A percentile compares a stretch with the other conserved stretches of the same genome.
Conservation (phyloP, 2,329 filamentous ascomycete species). For the Ophiostoma angusticollis region DNA sequence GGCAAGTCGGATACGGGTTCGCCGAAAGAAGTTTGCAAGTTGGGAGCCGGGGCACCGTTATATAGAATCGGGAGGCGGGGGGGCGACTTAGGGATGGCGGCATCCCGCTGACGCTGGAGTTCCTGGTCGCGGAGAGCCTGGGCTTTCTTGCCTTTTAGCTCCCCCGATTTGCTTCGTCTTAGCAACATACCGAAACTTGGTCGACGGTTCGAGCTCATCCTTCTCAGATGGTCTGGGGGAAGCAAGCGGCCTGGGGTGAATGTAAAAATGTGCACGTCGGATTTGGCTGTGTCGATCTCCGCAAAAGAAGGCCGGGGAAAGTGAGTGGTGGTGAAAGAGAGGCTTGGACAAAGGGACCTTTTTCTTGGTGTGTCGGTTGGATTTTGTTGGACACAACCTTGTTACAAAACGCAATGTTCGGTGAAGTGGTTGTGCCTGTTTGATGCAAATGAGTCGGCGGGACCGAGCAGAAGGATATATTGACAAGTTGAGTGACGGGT, state of each 20-base stretch:
- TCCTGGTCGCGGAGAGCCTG: slow-evolving; percentile 39
- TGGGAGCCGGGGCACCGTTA: slow-evolving; percentile 32
- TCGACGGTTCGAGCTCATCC: slow-evolving; percentile 26
- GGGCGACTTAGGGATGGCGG: slow-evolving; percentile 31
- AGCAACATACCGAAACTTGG: slow-evolving; percentile 47
- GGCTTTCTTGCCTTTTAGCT: slow-evolving; percentile 50
- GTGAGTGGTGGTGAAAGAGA: background rate
- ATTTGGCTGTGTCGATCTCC: background rate
- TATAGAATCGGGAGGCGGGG: slow-evolving; percentile 41
- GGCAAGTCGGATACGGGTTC: slow-evolving; percentile 40
- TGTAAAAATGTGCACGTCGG: background rate
- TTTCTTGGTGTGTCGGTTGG: background rate
- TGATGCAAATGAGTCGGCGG: background rate
- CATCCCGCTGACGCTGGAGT: slow-evolving; percentile 37
- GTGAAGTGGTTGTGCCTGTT: no score
- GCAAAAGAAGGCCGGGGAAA: background rate
- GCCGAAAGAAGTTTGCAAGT: slow-evolving; percentile 33
- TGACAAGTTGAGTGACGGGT: background rate
- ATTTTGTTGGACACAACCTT: slow-evolving; percentile 2
- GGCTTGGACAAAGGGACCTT: background rate
- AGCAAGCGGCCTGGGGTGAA: background rate
- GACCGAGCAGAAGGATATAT: background rate
- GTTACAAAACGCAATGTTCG: no score
- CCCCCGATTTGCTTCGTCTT: slow-evolving; percentile 54
- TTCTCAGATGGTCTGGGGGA: slow-evolving; percentile 13